Conservation (phyloP, 1,139 yeast species). For the Yarrowia galli region DNA sequence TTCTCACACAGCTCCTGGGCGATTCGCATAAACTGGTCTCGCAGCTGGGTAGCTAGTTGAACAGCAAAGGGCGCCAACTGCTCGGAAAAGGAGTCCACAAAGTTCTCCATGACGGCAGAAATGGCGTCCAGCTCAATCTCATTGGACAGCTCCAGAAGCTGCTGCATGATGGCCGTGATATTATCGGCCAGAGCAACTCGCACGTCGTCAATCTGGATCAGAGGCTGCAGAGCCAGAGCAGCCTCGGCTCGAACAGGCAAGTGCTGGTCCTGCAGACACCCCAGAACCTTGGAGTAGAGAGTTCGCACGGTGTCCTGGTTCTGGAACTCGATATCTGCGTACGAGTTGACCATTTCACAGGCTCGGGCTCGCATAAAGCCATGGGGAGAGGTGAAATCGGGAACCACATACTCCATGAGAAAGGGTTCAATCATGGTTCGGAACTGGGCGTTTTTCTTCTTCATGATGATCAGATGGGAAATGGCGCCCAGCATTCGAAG, state of each 20-base stretch:
- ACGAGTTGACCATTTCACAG: slow-evolving; percentile 75
- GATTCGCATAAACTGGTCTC: slow-evolving; percentile 79
- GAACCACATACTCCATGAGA: slow-evolving; percentile 68
- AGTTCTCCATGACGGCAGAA: slow-evolving; percentile 92
- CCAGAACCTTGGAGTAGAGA: slow-evolving; percentile 71
- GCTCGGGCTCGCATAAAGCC: slow-evolving; percentile 87
- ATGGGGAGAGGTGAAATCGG: slow-evolving; percentile 68
- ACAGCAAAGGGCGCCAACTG: slow-evolving; percentile 94
- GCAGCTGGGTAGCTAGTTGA: slow-evolving; percentile 79
- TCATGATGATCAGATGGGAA: slow-evolving; percentile 62
- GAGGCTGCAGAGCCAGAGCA: slow-evolving; percentile 84
- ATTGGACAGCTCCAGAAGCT: slow-evolving; percentile 74
- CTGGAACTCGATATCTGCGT: slow-evolving; percentile 68
- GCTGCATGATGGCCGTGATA: slow-evolving; percentile 84
- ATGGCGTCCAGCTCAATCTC: slow-evolving; percentile 87
- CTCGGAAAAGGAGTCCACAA: slow-evolving; percentile 86
- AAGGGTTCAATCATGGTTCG: slow-evolving; percentile 65
- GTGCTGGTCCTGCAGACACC: slow-evolving; percentile 62
- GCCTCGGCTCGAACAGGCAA: slow-evolving; percentile 86
- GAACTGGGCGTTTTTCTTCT: slow-evolving; percentile 58
- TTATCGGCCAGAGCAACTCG: slow-evolving; percentile 69
- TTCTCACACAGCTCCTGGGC: slow-evolving; percentile 69
- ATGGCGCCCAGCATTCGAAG: slow-evolving; percentile 79
- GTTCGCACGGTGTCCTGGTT: slow-evolving; percentile 59
- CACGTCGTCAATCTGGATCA: slow-evolving; percentile 69